Conservation (phyloP, 2,329 filamentous ascomycete genomes). For the Exophiala sp. region DNA sequence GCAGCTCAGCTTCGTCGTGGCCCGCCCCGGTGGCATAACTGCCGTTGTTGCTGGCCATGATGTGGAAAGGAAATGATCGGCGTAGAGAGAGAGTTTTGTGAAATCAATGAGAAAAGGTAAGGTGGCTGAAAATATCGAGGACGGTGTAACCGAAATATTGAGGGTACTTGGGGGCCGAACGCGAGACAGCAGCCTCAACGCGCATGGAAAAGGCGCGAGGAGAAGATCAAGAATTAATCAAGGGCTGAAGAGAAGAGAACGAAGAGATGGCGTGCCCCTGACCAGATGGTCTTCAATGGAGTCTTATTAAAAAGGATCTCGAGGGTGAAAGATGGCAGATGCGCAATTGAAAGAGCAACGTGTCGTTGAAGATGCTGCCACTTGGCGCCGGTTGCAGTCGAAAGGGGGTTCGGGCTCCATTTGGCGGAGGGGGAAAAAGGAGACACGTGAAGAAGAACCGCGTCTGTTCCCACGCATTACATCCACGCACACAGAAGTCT, state of each 20-base stretch:
- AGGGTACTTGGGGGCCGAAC: background rate
- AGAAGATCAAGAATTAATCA: conserved; percentile 3
- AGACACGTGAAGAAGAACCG: background rate
- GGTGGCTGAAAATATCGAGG: conserved; percentile 11
- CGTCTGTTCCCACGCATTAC: background rate
- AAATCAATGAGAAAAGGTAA: conserved; percentile 1
- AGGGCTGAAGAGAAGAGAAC: conserved; percentile 11
- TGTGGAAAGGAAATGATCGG: background rate
- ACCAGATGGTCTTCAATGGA: conserved; percentile 14
- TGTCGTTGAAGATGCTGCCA: conserved; percentile 8
- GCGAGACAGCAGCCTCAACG: background rate
- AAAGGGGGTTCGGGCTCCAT: conserved; percentile 2
- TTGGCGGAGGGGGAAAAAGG: background rate
- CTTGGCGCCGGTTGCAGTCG: conserved; percentile 3
- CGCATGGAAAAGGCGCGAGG: conserved; percentile 1
- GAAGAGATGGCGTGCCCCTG: conserved; percentile 8
- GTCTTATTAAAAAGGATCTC: background rate
- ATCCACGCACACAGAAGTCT: background rate
- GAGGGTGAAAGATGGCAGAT: conserved; percentile 5
- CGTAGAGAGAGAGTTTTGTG: background rate
- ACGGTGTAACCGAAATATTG: background rate
- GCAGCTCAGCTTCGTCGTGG: conserved; percentile 35
- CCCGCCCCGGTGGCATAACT: conserved; percentile 29
- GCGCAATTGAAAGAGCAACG: conserved; percentile 5
- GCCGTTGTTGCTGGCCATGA: conserved; percentile 17